These are phyloP conservation scores for Termitomyces titanicus DNA, from an alignment of 768 basidiomycete species.

Conservation along the genomic window DNA sequence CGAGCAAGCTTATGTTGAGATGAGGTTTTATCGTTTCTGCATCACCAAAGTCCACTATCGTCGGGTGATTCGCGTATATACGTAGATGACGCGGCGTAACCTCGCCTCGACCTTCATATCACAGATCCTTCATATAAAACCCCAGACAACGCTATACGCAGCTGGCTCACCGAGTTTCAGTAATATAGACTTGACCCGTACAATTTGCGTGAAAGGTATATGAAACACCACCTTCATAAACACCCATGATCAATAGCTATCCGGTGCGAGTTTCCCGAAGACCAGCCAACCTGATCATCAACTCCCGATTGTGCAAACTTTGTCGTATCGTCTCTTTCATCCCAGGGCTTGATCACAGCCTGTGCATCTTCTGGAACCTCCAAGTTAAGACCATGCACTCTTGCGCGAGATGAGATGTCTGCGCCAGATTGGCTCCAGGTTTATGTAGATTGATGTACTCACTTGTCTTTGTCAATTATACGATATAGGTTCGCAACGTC, in stretches of 20 bases:
- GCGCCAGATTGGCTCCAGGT: neutral
- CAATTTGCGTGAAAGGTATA: constrained; percentile 76
- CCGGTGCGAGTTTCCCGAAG: neutral
- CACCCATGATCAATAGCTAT: constrained; percentile 10
- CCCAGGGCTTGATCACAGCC: constrained; percentile 78
- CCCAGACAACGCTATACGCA: neutral
- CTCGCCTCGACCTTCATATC: constrained; percentile 63
- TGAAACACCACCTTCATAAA: constrained; percentile 67
- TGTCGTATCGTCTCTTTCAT: constrained; percentile 63
- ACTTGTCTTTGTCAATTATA: constrained; percentile 68
- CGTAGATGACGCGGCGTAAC: constrained; percentile 70
- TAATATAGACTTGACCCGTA: constrained; percentile 68
- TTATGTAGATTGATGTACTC: constrained; percentile 23
- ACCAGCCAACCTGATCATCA: constrained; percentile 71
- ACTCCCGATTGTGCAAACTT: constrained; percentile 75
- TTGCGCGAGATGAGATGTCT: constrained; percentile 32
- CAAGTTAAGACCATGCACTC: constrained; percentile 79
- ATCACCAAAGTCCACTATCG: constrained; percentile 75
- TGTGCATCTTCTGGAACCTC: constrained; percentile 79
- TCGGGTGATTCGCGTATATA: constrained; percentile 70
- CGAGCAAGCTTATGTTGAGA: constrained; percentile 63
- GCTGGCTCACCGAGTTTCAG: constrained; percentile 64
- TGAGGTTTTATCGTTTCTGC: constrained; percentile 68
- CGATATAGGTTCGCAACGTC: constrained; percentile 54
- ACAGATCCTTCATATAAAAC: neutral